These are phyloP conservation scores for Paecilomyces formosus DNA, from an alignment of 2,329 filamentous ascomycete species.

Conservation along the genomic window DNA sequence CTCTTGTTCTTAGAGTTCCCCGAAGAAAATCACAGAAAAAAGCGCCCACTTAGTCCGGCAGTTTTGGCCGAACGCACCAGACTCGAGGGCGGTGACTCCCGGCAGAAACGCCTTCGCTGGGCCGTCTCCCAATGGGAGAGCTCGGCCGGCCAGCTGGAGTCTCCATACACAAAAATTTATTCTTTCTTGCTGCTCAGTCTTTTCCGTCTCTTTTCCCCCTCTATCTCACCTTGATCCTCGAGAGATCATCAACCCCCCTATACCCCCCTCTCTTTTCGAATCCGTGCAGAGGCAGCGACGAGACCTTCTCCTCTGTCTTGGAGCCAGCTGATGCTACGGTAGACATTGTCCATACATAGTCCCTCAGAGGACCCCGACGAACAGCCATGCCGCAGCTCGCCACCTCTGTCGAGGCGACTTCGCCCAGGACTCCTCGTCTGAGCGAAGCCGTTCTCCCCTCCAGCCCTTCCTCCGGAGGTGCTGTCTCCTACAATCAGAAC, in stretches of 20 bases:
- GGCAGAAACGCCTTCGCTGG: constrained; percentile 10
- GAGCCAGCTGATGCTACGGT: constrained; percentile 31
- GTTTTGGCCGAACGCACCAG: background rate
- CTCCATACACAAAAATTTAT: constrained; percentile 18
- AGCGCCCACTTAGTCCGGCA: background rate
- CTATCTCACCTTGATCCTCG: constrained; percentile 12
- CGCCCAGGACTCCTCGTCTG: constrained; percentile 15
- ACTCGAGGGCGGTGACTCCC: constrained; percentile 8
- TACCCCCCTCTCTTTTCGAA: constrained; percentile 10
- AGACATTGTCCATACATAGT: constrained; percentile 27
- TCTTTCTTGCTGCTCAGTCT: constrained; percentile 11
- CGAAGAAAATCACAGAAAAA: background rate
- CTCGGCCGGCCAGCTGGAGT: constrained; percentile 7
- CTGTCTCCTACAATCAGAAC: constrained; percentile 28
- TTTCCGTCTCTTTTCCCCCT: constrained; percentile 6
- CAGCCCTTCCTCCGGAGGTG: constrained; percentile 33
- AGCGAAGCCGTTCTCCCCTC: constrained; percentile 22
- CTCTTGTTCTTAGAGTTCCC: background rate
- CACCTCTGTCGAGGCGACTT: constrained; percentile 11
- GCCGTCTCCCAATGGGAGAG: constrained; percentile 14
- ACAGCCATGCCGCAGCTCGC: constrained; percentile 22
- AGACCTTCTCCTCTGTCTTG: constrained; percentile 15
- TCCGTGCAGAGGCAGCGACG: constrained; percentile 21
- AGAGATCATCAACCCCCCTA: constrained; percentile 1
- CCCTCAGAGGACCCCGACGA: constrained; percentile 30